A percentile compares a stretch with the other conserved stretches of the same genome.
These are phyloP conservation scores for Saccharomyces hybrid DNA, from an alignment of 1,139 yeast species.

Conservation along the genomic window DNA sequence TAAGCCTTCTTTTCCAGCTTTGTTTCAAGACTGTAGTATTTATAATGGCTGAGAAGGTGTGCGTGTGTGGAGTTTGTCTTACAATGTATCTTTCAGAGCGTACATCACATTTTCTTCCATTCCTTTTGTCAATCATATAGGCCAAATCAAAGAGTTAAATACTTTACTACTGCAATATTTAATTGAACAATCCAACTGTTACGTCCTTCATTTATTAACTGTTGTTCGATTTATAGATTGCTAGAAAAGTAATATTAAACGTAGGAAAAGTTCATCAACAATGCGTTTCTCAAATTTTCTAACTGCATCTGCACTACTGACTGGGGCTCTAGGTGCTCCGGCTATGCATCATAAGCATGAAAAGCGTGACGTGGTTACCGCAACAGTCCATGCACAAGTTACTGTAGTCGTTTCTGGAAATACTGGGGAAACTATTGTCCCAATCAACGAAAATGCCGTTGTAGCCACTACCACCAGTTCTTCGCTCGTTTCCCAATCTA, in stretches of 20 bases:
- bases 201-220: not conserved
- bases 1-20: not conserved
- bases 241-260: not conserved
- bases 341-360: constrained; percentile 39
- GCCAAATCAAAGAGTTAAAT: not conserved
- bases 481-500: constrained; percentile 8
- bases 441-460: constrained; percentile 1
- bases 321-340: constrained; percentile 35
- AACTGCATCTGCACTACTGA: constrained; percentile 32
- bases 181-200: not conserved
- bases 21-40: not conserved
- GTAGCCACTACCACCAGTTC: constrained; percentile 9
- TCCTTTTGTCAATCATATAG: not conserved
- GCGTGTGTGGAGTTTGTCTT: not conserved
- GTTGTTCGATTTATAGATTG: not conserved
- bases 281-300: constrained; percentile 34
- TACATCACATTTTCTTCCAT: not conserved
- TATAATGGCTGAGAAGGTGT: not conserved
- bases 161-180: not conserved
- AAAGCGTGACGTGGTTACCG: constrained; percentile 41
- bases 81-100: not conserved
- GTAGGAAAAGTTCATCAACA: not conserved
- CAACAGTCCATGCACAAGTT: constrained; percentile 36
- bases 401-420: constrained; percentile 22
- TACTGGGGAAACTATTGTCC: constrained; percentile 14